Conservation (phyloP, 495 filamentous ascomycete genomes). For the Hypoxylon fuscum region DNA sequence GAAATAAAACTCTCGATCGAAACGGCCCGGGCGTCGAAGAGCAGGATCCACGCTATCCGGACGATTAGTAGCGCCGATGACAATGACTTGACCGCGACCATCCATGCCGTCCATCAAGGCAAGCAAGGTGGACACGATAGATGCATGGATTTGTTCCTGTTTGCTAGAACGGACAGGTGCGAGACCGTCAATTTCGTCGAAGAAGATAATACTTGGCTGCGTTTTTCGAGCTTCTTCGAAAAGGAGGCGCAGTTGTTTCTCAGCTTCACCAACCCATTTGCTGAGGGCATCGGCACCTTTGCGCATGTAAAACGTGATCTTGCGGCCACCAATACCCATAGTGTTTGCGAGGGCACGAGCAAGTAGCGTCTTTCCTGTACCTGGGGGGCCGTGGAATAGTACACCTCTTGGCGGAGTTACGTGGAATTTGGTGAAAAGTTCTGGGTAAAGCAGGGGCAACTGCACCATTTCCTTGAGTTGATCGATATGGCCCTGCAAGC, state of each 20-base stretch:
- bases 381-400: constrained; percentile 94
- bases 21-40: constrained; percentile 89
- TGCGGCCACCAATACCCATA: constrained; percentile 77
- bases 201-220: constrained; percentile 99
- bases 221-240: constrained; percentile 96
- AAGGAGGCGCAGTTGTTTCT: constrained; percentile 88
- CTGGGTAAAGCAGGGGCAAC: constrained; percentile 90
- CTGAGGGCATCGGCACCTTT: constrained; percentile 96
- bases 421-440: constrained; percentile 90
- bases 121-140: constrained; percentile 93
- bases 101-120: constrained; percentile 99
- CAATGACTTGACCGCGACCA: constrained; percentile 94
- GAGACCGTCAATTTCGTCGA: constrained; percentile 97
- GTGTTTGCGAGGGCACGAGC: constrained; percentile 89
- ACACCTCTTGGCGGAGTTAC: constrained; percentile 94
- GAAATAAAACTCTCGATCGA: constrained; percentile 98
- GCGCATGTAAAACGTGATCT: constrained; percentile 98
- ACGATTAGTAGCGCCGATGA: constrained; percentile 97
- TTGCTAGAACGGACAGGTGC: constrained; percentile 96
- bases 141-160: constrained; percentile 97
- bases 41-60: constrained; percentile 97
- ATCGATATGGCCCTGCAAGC: constrained; percentile 89
- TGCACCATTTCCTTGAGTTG: constrained; percentile 98
- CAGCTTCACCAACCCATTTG: constrained; percentile 99
- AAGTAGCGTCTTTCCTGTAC: constrained; percentile 95